Evolutionary conservation across 805 yeast genomes (phyloP).

Genomic region (Yamadazyma philogaea): DNA sequence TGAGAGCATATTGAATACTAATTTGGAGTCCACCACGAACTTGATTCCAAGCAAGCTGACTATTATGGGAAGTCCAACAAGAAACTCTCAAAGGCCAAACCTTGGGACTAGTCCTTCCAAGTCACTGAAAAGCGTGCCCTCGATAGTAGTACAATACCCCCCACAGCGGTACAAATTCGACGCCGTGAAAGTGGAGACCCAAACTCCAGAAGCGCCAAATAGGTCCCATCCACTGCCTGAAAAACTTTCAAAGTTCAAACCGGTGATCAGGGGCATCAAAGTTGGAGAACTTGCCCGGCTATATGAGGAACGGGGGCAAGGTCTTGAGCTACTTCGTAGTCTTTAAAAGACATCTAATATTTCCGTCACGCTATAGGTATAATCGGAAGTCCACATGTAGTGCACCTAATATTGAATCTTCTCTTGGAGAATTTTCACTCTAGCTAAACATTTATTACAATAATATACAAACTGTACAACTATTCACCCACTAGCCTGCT

Average conservation of each 20-base stretch:
- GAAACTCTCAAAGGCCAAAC: too few relatives aligned
- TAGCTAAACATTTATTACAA: conserved; percentile 10
- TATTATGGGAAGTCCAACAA: too few relatives aligned
- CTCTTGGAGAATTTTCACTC: neutral
- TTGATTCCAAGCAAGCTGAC: too few relatives aligned
- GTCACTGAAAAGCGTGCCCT: neutral
- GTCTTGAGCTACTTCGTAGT: conserved; percentile 28
- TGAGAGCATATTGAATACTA: too few relatives aligned
- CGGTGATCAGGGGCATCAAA: conserved; percentile 52
- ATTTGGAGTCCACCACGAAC: too few relatives aligned
- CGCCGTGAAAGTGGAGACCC: neutral
- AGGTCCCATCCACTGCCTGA: conserved; percentile 1
- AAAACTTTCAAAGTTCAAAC: conserved; percentile 18
- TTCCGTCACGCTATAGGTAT: too few relatives aligned
- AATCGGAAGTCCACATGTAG: too few relatives aligned
- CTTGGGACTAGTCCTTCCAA: too few relatives aligned
- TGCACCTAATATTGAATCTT: too few relatives aligned
- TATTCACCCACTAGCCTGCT: conserved; percentile 44
- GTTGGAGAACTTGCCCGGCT: conserved; percentile 62
- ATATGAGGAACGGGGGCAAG: conserved; percentile 57
- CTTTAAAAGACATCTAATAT: conserved; percentile 1
- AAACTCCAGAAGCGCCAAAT: neutral
- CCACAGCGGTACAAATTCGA: conserved; percentile 36
- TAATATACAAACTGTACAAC: conserved; percentile 10
- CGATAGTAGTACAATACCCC: conserved; percentile 27